Base-by-base conservation (phyloP, 2,329 filamentous ascomycete genomes). In the Claviceps digitariae region DNA sequence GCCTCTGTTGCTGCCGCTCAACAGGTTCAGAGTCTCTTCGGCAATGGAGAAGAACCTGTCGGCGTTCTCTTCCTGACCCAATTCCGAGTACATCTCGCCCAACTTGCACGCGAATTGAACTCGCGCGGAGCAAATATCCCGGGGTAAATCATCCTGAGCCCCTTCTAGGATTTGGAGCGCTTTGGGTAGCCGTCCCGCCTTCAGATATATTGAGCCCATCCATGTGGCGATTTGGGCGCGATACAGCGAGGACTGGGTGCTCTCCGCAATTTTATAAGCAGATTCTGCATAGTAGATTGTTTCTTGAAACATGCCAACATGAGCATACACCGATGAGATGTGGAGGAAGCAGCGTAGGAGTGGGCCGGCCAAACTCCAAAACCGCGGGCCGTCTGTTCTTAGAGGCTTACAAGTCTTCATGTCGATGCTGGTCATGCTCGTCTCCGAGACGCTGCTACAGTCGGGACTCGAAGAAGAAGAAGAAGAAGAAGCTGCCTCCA, bases 281-380 rank as follows among this genome's bases (percentile, higher is more conserved):
- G 93, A 86, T 59, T 96, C 86, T 1, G 86, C 84, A 60, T 95
- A 94, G 64, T 90, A 93, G 0, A 91, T 71, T 2, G 91, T 91
- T 65, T 97, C 91, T 56, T 88, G 83, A 58, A 90, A 88, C 69
- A 95, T 79, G 29, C 93, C 93, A 57, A 93, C 79, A 58, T 95
- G 85, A 1, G 86, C 82, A 60, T 90, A 95, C 1, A 95, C 73
- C 4, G 78, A 77, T 0, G 89, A 89, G 3, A 95, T 77, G 54
- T 90, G 83, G 55, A 83, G 69, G 15, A 95, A 72, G 53, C 83
- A 81, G 31, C 80, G 77, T 60, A 90, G 83, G 21, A 96, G 75
- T 1, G 84, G 82, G 29, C 81, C 79, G 8, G 93, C 82, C 21
- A 95, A 73, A 6, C 78, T 75, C 91, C 91, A 97, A 61, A 91